Conservation (phyloP, 495 filamentous ascomycete species). For the Aspergillus affinis region DNA sequence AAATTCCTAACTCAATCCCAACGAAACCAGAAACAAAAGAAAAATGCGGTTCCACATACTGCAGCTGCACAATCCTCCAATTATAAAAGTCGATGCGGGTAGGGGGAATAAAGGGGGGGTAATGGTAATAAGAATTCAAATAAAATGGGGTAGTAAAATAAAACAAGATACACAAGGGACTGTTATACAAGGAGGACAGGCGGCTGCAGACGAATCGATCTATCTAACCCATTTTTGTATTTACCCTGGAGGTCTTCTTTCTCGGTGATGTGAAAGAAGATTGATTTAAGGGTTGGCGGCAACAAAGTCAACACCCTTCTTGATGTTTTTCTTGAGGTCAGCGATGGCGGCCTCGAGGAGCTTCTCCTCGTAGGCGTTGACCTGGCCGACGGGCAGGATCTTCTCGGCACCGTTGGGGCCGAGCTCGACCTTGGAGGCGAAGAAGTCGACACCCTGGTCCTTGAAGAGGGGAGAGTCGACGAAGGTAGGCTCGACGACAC, state of each 20-base stretch:
- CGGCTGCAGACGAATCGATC: conserved; percentile 25
- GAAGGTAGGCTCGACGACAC: conserved; percentile 93
- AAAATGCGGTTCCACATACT: conserved; percentile 4
- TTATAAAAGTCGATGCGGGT: conserved; percentile 8
- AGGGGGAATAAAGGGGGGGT: neutral
- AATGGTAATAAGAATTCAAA: neutral
- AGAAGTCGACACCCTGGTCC: conserved; percentile 94
- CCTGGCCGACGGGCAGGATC: conserved; percentile 78
- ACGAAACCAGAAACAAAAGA: neutral
- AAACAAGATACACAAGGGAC: conserved; percentile 17
- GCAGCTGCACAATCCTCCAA: conserved; percentile 17
- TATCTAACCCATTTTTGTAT: conserved; percentile 11
- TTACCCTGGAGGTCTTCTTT: neutral
- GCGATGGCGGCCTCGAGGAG: conserved; percentile 78
- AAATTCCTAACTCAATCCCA: neutral
- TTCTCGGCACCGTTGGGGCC: conserved; percentile 95
- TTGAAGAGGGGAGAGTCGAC: conserved; percentile 97
- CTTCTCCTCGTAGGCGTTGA: conserved; percentile 83
- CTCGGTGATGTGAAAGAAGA: neutral
- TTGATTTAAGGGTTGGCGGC: conserved; percentile 64
- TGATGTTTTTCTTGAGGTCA: conserved; percentile 89
- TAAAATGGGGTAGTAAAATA: conserved; percentile 14
- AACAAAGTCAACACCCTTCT: conserved; percentile 72
- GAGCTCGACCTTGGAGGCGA: conserved; percentile 89
- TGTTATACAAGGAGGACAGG: conserved; percentile 33